phyloP scores from a whole-genome alignment of 2,329 filamentous ascomycete genomes.

The Sarocladium kiliense region DNA sequence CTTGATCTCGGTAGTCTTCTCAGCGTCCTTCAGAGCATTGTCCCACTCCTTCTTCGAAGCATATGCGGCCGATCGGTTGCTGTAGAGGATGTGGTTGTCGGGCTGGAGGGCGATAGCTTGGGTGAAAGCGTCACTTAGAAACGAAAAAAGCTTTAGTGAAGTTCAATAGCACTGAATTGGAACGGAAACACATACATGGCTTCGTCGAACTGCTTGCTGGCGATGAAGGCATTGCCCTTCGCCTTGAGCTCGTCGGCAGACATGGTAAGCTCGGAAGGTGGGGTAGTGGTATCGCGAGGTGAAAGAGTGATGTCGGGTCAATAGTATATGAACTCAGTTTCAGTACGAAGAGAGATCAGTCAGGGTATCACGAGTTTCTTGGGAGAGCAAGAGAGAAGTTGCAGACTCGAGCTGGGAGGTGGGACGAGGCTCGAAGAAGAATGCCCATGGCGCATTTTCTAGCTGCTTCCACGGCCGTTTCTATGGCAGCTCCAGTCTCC shows the following conservation, averaged over 20 bases:
- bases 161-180: neutral
- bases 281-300: neutral
- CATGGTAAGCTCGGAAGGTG: slow-evolving; percentile 31
- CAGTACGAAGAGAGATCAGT: neutral
- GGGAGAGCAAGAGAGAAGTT: neutral
- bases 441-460: slow-evolving; percentile 9
- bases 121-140: slow-evolving; percentile 79
- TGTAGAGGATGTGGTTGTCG: slow-evolving; percentile 93
- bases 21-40: slow-evolving; percentile 80
- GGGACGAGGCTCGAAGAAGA: slow-evolving; percentile 2
- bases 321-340: neutral
- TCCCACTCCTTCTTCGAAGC: slow-evolving; percentile 88
- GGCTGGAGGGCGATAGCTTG: slow-evolving; percentile 87
- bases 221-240: slow-evolving; percentile 97
- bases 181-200: slow-evolving; percentile 67
- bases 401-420: slow-evolving; percentile 1
- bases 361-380: slow-evolving; percentile 5
- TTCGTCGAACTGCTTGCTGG: slow-evolving; percentile 92
- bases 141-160: slow-evolving; percentile 11
- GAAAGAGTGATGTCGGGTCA: neutral
- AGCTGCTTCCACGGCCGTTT: slow-evolving; percentile 12
- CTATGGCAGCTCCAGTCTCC: neutral
- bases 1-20: slow-evolving; percentile 91
- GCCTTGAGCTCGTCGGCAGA: slow-evolving; percentile 82
- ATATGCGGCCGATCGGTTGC: slow-evolving; percentile 84